A percentile compares a stretch with the other conserved stretches of the same genome.
Evolutionary conservation across 371 early-diverging fungal species (phyloP).

Genomic region (Mortierella sp.): DNA sequence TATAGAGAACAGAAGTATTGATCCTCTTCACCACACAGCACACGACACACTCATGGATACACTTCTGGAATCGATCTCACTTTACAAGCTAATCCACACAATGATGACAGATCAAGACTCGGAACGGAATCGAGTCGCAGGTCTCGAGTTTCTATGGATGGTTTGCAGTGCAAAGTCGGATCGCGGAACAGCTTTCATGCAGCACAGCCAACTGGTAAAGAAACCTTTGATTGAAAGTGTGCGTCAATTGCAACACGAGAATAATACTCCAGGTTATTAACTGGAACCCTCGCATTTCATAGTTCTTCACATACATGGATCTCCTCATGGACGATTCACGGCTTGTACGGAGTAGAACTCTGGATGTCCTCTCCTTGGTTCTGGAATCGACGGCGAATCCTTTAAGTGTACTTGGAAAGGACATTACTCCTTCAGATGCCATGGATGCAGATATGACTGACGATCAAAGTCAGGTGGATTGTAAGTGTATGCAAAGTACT

Average conservation of each 20-base stretch:
- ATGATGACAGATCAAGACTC: constrained; percentile 53
- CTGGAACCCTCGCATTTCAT: not conserved
- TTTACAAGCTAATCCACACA: constrained; percentile 44
- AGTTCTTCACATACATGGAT: constrained; percentile 53
- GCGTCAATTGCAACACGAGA: not conserved
- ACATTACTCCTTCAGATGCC: not conserved
- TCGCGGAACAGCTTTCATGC: constrained; percentile 41
- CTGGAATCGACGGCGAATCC: constrained; percentile 51
- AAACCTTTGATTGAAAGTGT: not conserved
- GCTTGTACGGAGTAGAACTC: constrained; percentile 54
- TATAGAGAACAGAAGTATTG: constrained; percentile 53
- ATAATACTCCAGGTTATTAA: not conserved
- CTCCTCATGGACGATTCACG: constrained; percentile 59
- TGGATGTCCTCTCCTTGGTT: constrained; percentile 53
- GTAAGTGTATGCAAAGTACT: constrained; percentile 14
- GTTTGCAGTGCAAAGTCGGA: constrained; percentile 36
- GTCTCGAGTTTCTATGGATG: constrained; percentile 59
- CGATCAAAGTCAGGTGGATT: constrained; percentile 38
- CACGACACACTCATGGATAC: constrained; percentile 49
- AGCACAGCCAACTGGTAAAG: constrained; percentile 51
- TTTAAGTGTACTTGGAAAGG: constrained; percentile 46
- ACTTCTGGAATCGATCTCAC: constrained; percentile 39
- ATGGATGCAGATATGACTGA: constrained; percentile 43
- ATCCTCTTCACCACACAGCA: constrained; percentile 33
- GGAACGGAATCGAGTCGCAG: constrained; percentile 49